Percentiles rank a stretch among this genome's conserved stretches.
These are phyloP conservation scores for Leccinum rimulosum DNA, from an alignment of 768 basidiomycete genomes.

Conservation along the genomic window DNA sequence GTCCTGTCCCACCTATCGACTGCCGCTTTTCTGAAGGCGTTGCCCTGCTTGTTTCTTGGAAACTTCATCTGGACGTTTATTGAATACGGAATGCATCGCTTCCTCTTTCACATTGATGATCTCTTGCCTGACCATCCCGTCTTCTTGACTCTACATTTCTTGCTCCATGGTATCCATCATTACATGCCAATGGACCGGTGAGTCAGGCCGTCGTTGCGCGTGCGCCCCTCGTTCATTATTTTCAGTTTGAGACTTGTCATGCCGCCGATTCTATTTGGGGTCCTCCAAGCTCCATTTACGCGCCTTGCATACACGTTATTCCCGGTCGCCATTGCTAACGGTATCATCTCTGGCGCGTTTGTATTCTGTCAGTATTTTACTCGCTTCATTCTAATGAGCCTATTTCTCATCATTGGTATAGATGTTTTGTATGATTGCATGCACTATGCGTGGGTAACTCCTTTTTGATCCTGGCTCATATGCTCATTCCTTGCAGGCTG, in stretches of 20 bases:
- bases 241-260: constrained; percentile 88
- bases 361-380: constrained; percentile 58
- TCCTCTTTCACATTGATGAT: constrained; percentile 94
- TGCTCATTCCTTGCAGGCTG: constrained; percentile 41
- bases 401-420: constrained; percentile 28
- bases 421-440: constrained; percentile 85
- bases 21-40: constrained; percentile 50
- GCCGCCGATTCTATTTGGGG: constrained; percentile 84
- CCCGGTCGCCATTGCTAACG: constrained; percentile 83
- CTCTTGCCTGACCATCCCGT: constrained; percentile 78
- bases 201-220: constrained; percentile 18
- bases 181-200: constrained; percentile 96
- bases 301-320: constrained; percentile 78
- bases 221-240: constrained; percentile 2
- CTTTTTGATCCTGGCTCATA: background rate
- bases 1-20: constrained; percentile 47
- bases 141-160: constrained; percentile 85
- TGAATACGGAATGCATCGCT: constrained; percentile 92
- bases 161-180: constrained; percentile 95
- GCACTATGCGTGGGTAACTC: constrained; percentile 80
- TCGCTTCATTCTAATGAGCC: background rate
- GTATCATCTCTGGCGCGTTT: constrained; percentile 80
- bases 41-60: constrained; percentile 75
- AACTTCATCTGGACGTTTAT: constrained; percentile 92
- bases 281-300: constrained; percentile 83